A percentile compares a stretch with the other conserved stretches of the same genome.
These are phyloP conservation scores for Penicillium daleae DNA, from an alignment of 495 filamentous ascomycete genomes.

Conservation along the genomic window DNA sequence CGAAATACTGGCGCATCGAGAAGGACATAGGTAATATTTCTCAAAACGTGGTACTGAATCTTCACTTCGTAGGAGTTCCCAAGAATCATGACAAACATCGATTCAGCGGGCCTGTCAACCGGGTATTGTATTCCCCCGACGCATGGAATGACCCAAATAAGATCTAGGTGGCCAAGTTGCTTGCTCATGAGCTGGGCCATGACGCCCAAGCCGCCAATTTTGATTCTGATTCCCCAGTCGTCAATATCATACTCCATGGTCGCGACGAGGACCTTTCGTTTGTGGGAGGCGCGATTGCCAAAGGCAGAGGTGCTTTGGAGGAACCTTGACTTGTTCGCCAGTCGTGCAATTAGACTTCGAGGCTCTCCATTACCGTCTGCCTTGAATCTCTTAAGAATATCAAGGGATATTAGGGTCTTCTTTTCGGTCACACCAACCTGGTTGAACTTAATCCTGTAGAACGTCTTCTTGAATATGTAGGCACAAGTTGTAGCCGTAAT, in stretches of 20 bases:
- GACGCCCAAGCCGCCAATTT: slow-evolving; percentile 73
- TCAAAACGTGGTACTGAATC: slow-evolving; percentile 65
- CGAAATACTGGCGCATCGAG: slow-evolving; percentile 73
- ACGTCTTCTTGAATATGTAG: slow-evolving; percentile 65
- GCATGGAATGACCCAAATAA: slow-evolving; percentile 79
- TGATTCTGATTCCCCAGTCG: slow-evolving; percentile 73
- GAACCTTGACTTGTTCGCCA: slow-evolving; percentile 49
- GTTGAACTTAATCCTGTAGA: slow-evolving; percentile 75
- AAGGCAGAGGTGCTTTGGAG: slow-evolving; percentile 51
- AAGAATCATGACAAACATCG: slow-evolving; percentile 69
- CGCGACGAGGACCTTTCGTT: slow-evolving; percentile 64
- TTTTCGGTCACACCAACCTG: slow-evolving; percentile 62
- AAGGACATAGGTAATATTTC: slow-evolving; percentile 75
- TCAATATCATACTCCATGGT: slow-evolving; percentile 78
- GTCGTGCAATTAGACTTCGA: slow-evolving; percentile 34
- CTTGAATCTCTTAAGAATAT: slow-evolving; percentile 37
- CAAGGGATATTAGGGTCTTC: slow-evolving; percentile 44
- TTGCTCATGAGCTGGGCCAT: slow-evolving; percentile 75
- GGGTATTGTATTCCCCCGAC: slow-evolving; percentile 72
- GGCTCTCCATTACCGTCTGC: slow-evolving; percentile 26
- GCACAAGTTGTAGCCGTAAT: slow-evolving; percentile 53
- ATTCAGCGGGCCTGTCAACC: slow-evolving; percentile 58
- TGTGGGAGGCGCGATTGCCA: slow-evolving; percentile 46
- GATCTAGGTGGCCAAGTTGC: slow-evolving; percentile 66
- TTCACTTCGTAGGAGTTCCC: slow-evolving; percentile 65